These are phyloP conservation scores for Anisogramma anomala DNA, from an alignment of 2,329 filamentous ascomycete genomes.

Conservation along the genomic window DNA sequence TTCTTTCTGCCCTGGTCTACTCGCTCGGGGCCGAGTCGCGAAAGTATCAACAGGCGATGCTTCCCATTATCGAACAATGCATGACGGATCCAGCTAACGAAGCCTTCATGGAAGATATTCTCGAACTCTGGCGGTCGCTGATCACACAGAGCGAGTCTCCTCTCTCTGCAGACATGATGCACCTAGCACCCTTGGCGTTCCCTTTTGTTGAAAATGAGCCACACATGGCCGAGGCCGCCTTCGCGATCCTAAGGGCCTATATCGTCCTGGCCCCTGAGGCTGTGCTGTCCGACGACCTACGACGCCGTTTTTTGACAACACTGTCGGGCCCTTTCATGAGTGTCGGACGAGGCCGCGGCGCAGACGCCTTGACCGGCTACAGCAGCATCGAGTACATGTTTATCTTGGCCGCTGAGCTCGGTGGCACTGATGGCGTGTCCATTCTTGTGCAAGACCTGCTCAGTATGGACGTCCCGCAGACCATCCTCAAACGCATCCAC, in stretches of 20 bases:
- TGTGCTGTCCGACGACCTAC: conserved; percentile 46
- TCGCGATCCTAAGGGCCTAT: conserved; percentile 59
- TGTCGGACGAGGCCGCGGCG: conserved; percentile 4
- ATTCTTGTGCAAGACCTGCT: conserved; percentile 56
- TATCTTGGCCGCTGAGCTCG: conserved; percentile 48
- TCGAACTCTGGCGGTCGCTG: conserved; percentile 79
- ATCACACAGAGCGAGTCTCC: conserved; percentile 54
- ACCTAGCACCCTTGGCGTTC: conserved; percentile 50
- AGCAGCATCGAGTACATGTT: conserved; percentile 55
- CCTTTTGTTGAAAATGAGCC: conserved; percentile 56
- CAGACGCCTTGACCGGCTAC: conserved; percentile 30
- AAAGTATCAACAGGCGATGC: conserved; percentile 65
- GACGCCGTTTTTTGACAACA: conserved; percentile 36
- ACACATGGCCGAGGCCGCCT: conserved; percentile 48
- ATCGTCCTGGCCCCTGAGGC: conserved; percentile 58
- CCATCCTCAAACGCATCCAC: conserved; percentile 54
- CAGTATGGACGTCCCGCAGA: conserved; percentile 48
- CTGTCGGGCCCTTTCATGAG: conserved; percentile 24
- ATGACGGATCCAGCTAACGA: conserved; percentile 32
- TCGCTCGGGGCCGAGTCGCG: conserved; percentile 71
- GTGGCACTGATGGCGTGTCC: conserved; percentile 47
- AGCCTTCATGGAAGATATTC: conserved; percentile 81
- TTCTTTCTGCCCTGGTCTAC: conserved; percentile 73
- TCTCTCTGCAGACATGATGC: conserved; percentile 48
- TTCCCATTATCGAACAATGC: conserved; percentile 55